Evolutionary conservation across 1,284 basidiomycete species (phyloP).

Genomic region (Chalciporus sp.): DNA sequence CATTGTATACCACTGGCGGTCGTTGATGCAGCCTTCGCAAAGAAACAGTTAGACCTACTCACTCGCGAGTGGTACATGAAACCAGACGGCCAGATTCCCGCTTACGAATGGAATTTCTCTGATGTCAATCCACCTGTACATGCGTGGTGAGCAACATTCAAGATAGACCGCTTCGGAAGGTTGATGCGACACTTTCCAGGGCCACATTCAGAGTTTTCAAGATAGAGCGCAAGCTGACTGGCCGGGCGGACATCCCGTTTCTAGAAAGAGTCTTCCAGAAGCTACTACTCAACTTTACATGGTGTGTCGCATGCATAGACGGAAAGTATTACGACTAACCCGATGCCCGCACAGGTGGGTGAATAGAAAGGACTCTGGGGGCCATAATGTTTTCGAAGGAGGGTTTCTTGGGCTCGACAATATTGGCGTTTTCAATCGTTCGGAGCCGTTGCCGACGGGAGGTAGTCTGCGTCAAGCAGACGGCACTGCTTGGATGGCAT

Average conservation of each 20-base stretch:
- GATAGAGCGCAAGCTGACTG: conserved; percentile 94
- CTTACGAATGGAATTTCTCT: conserved; percentile 98
- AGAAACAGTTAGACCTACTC: conserved; percentile 95
- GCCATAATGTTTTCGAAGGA: conserved; percentile 97
- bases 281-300: conserved; percentile 94
- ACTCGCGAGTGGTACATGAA: conserved; percentile 99
- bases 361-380: conserved; percentile 94
- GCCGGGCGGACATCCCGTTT: conserved; percentile 89
- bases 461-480: conserved; percentile 93
- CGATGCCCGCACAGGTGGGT: conserved; percentile 76
- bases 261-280: conserved; percentile 99
- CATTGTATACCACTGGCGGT: conserved; percentile 97
- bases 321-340: conserved; percentile 3
- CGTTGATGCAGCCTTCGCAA: conserved; percentile 93
- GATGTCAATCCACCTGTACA: conserved; percentile 98
- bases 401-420: conserved; percentile 98
- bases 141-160: conserved; percentile 66
- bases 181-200: conserved; percentile 44
- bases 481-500: conserved; percentile 99
- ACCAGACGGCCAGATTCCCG: conserved; percentile 96
- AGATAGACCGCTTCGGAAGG: not conserved
- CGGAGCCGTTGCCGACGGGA: conserved; percentile 93
- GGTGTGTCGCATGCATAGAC: conserved; percentile 47
- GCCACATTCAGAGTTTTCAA: conserved; percentile 97
- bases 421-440: conserved; percentile 97